Evolutionary conservation across 176 grass and related monocot genomes (phyloP), one percentile per base, ranked within the genome.

Genomic region (Panicum miliaceum): DNA sequence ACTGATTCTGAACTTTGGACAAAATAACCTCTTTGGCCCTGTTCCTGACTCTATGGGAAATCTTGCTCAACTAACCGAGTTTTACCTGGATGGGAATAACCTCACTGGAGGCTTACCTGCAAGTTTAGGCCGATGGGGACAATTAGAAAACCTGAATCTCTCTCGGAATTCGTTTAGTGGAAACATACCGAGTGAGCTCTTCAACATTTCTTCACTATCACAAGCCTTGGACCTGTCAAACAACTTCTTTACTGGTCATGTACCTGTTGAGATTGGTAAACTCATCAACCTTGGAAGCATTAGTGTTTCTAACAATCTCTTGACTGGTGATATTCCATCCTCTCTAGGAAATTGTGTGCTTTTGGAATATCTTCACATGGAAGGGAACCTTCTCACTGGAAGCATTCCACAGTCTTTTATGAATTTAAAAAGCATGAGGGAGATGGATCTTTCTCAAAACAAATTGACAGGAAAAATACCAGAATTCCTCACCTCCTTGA

Each of bases 371-470:
- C 89, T 94, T 71, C 73, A 73, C n/a, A 71, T 94, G 75, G 83
- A 90, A 80, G 68, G 42, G 5, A 94, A 94, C 51, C 37, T 66
- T 19, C 79, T 94, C 20, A 48, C 83, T 47, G 89, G 89, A 78
- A 68, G 8, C 18, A 89, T 94, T 87, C 92, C 92, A 73, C 35
- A 25, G 11, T 73, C 86, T 13, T 72, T 94, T 16, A 43, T 2
- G 18, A 84, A 84, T 47, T 48, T 94, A 34, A 84, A 76, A 84
- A 84, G 80, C 4, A 52, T 94, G 68, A 64, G 42, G 66, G 38
- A 46, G 23, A 20, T 94, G 79, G 92, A 94, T 85, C 71, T 94
- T 12, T 91, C 92, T 15, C 27, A 9, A 11, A 94, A 94, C 27
- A 84, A 76, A 1, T 68, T 94, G 25, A 81, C 82, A 25, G 92